Percentiles rank a stretch among this genome's conserved stretches.
Evolutionary conservation across 2,329 filamentous ascomycete species (phyloP).

Genomic region (Dactylellina parvicollis): DNA sequence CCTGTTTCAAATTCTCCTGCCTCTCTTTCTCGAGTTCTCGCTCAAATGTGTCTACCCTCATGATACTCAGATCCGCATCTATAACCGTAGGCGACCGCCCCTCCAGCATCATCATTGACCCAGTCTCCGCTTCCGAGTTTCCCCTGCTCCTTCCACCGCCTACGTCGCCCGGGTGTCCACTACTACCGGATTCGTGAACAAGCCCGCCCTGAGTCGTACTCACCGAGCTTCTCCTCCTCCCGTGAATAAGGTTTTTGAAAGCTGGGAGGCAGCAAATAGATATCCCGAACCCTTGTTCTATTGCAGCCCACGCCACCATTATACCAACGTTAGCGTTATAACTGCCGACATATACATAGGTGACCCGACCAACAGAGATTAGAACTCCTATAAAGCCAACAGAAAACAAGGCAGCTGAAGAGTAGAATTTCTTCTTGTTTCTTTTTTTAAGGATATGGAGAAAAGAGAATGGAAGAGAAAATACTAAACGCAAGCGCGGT

Average conservation of each 20-base stretch:
- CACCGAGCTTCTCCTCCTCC: neutral
- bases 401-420: slow-evolving; percentile 18
- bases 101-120: too few species aligned
- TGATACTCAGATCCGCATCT: slow-evolving; percentile 17
- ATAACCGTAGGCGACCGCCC: too few species aligned
- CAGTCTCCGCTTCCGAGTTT: neutral
- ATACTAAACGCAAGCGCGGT: slow-evolving; percentile 5
- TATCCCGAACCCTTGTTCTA: slow-evolving; percentile 37
- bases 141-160: neutral
- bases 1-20: neutral
- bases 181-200: slow-evolving; percentile 2
- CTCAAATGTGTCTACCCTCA: slow-evolving; percentile 33
- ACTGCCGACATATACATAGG: neutral
- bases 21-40: neutral
- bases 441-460: slow-evolving; percentile 20
- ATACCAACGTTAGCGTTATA: neutral
- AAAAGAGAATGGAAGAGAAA: slow-evolving; percentile 25
- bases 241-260: slow-evolving; percentile 13
- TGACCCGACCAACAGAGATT: slow-evolving; percentile 16
- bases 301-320: neutral
- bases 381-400: slow-evolving; percentile 31
- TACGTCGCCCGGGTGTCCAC: neutral
- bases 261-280: slow-evolving; percentile 40
- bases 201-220: neutral
- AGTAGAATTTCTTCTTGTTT: slow-evolving; percentile 34